A percentile compares a stretch with the other conserved stretches of the same genome.
Evolutionary conservation across 768 basidiomycete species (phyloP).

Genomic region (Cystofilobasidium macerans): DNA sequence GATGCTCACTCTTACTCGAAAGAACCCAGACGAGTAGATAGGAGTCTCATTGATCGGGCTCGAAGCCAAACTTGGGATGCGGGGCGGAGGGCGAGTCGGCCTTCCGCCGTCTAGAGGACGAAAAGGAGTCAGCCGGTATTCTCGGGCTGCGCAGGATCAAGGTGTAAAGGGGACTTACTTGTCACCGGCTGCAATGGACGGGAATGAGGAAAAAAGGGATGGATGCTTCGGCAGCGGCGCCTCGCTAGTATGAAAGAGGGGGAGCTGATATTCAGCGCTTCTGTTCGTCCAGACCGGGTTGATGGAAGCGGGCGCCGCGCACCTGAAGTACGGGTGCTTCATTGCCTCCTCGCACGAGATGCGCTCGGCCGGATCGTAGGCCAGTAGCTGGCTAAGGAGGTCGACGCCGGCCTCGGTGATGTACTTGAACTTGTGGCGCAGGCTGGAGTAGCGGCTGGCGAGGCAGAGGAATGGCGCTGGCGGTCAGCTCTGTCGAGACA

Average conservation of each 20-base stretch:
- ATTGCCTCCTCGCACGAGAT: conserved; percentile 84
- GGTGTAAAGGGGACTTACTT: conserved; percentile 50
- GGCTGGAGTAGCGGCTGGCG: conserved; percentile 38
- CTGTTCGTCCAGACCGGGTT: neutral
- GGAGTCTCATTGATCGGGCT: neutral
- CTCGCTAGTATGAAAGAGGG: conserved; percentile 48
- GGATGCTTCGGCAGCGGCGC: conserved; percentile 92
- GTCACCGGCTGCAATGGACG: conserved; percentile 91
- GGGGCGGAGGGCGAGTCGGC: conserved; percentile 10
- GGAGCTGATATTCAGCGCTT: neutral
- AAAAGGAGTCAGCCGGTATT: neutral
- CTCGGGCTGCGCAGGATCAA: too few species aligned
- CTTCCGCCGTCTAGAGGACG: neutral
- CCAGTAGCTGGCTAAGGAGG: conserved; percentile 64
- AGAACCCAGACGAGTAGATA: too few species aligned
- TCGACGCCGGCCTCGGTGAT: conserved; percentile 75
- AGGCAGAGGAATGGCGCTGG: neutral
- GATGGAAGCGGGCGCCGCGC: conserved; percentile 30
- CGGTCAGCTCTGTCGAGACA: neutral
- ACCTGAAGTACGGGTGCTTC: conserved; percentile 86
- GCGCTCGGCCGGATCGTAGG: conserved; percentile 77
- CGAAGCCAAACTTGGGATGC: neutral
- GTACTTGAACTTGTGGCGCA: conserved; percentile 77
- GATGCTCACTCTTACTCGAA: too few species aligned
- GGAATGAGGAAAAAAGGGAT: conserved; percentile 89